Percentiles rank a stretch among this genome's conserved stretches.
Evolutionary conservation across 2,329 filamentous ascomycete species (phyloP).

Genomic region (Colletotrichum limetticola): DNA sequence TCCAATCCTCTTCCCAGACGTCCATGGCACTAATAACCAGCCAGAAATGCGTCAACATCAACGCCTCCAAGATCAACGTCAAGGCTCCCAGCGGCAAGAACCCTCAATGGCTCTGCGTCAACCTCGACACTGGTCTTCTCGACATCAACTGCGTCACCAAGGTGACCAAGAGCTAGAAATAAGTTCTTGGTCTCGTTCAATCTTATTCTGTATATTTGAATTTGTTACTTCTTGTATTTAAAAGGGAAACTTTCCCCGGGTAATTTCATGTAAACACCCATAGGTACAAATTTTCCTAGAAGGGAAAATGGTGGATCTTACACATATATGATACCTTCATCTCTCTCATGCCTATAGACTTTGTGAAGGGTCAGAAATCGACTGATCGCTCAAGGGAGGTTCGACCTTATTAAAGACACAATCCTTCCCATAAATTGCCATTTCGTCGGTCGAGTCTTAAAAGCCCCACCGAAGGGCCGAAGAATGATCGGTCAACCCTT

Average conservation of each 20-base stretch:
- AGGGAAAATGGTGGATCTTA: neutral
- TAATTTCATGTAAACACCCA: neutral
- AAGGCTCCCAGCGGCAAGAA: conserved; percentile 31
- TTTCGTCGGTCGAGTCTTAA: neutral
- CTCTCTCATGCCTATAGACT: neutral
- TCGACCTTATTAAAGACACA: neutral
- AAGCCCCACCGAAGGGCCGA: no score
- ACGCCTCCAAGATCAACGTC: conserved; percentile 30
- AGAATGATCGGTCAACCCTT: no score
- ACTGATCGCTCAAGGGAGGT: neutral
- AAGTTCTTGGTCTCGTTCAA: no score
- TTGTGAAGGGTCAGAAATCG: neutral
- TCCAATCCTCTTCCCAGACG: neutral
- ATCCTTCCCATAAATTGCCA: neutral
- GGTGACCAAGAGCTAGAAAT: conserved; percentile 19
- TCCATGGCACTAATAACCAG: neutral
- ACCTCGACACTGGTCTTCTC: conserved; percentile 28
- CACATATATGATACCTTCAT: neutral
- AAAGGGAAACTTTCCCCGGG: neutral
- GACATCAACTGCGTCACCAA: conserved; percentile 30
- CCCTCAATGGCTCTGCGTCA: conserved; percentile 30
- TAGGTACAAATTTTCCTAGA: neutral
- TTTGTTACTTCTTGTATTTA: neutral
- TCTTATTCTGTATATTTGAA: neutral
- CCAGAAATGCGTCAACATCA: conserved; percentile 34